A percentile compares a stretch with the other conserved stretches of the same genome.
Evolutionary conservation across 768 basidiomycete genomes (phyloP).

Genomic region (Dioszegia aurantiaca): DNA sequence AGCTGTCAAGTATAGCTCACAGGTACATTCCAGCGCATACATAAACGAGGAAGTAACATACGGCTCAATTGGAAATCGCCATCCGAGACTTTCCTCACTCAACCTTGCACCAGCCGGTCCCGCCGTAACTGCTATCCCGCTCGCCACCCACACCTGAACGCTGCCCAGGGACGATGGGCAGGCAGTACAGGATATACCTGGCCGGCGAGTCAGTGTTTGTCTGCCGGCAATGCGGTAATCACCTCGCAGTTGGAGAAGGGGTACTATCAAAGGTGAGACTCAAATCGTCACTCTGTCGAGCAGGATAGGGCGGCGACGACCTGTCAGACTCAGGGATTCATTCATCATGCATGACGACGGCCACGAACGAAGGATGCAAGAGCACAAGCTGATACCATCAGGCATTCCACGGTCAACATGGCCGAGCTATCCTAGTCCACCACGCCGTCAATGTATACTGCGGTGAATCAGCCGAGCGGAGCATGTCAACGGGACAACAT

Average conservation of each 20-base stretch:
- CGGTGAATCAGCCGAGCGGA: slow-evolving; percentile 83
- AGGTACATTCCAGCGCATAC: too few species aligned
- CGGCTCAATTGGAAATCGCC: too few species aligned
- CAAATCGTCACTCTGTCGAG: neutral
- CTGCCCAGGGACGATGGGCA: slow-evolving; percentile 33
- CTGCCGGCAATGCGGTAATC: slow-evolving; percentile 49
- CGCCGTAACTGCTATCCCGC: neutral
- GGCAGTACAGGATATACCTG: slow-evolving; percentile 45
- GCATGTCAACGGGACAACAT: slow-evolving; percentile 96
- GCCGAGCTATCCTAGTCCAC: slow-evolving; percentile 89
- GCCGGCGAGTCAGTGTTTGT: slow-evolving; percentile 45
- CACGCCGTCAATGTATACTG: slow-evolving; percentile 87
- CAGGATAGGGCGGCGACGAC: neutral
- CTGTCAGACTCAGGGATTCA: neutral
- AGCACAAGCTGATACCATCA: slow-evolving; percentile 51
- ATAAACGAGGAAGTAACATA: too few species aligned
- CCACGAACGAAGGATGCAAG: too few species aligned
- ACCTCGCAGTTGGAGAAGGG: slow-evolving; percentile 45
- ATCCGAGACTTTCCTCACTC: neutral
- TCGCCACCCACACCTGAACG: neutral
- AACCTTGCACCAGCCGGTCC: neutral
- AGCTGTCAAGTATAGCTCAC: too few species aligned
- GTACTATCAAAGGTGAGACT: slow-evolving; percentile 40
- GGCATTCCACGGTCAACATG: slow-evolving; percentile 97
- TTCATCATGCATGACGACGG: too few species aligned